Evolutionary conservation across 2,329 filamentous ascomycete species (phyloP).

Genomic region (Ophiostoma sp.): DNA sequence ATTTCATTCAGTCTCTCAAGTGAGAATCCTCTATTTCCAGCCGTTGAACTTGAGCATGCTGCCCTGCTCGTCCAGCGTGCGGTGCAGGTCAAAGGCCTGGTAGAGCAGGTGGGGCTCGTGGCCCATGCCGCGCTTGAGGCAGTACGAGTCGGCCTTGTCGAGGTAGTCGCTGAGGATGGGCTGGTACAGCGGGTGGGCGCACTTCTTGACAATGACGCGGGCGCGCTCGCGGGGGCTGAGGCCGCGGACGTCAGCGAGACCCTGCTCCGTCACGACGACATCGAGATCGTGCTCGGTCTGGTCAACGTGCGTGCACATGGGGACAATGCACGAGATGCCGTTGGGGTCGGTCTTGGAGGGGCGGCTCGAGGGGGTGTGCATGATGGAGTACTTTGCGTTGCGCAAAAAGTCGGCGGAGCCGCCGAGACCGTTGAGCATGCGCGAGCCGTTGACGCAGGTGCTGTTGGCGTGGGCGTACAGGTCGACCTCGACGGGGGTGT

Average conservation of each 20-base stretch:
- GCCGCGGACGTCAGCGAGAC: constrained; percentile 81
- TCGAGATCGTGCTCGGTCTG: constrained; percentile 93
- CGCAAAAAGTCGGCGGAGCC: constrained; percentile 81
- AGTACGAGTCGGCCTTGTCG: constrained; percentile 82
- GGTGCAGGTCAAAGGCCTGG: constrained; percentile 87
- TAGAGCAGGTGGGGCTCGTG: constrained; percentile 87
- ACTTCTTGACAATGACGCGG: constrained; percentile 82
- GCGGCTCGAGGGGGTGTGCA: constrained; percentile 84
- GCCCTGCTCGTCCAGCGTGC: constrained; percentile 75
- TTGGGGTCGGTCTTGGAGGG: constrained; percentile 80
- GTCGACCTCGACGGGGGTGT: constrained; percentile 90
- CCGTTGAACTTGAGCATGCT: constrained; percentile 76
- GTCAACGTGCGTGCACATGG: constrained; percentile 89
- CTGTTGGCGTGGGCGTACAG: constrained; percentile 93
- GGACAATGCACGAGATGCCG: constrained; percentile 85
- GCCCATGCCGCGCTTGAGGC: constrained; percentile 80
- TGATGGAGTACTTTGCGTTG: constrained; percentile 76
- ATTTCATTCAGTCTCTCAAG: not conserved
- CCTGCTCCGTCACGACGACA: constrained; percentile 74
- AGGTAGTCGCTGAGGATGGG: constrained; percentile 82
- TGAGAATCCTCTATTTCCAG: constrained; percentile 31
- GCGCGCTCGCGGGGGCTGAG: constrained; percentile 78
- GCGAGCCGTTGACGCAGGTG: constrained; percentile 83
- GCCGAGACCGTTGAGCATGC: constrained; percentile 84
- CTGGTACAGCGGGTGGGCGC: constrained; percentile 80